Evolutionary conservation across 139 green algal species (phyloP), one percentile per base, ranked within the genome.

Genomic region (Chlorella sp.): DNA sequence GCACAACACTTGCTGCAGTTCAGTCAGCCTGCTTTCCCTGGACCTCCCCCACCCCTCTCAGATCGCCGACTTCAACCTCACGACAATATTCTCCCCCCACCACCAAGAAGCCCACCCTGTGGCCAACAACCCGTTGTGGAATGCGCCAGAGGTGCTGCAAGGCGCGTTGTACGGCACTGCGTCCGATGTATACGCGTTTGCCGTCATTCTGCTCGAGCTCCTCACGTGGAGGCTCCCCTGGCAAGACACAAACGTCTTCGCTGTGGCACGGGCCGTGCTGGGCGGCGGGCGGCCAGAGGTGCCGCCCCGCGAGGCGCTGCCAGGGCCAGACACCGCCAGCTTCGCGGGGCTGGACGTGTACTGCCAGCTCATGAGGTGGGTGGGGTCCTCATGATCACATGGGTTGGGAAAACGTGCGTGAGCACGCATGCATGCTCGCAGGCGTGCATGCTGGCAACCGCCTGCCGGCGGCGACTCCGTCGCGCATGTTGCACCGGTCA

Each of bases 301-400:
- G 24, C 86, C 86, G 28, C 84, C 83, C 24, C 60, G 53, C 57
- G 64, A 81, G 87, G 77, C 88, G 64, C 61, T 91, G 42, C 76
- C 30, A 37, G 87, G 78, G 22, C 60, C n/a, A 19, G 39, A 75
- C 0, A 68, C 69, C 28, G 85, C 84, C 32, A 80, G 34, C 64
- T 91, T 93, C 39, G 60, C 40, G 36, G 88, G 87, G 76, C 71
- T 95, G 60, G 66, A 88, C n/a, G 90, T 73, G 34, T 96, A 93
- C 85, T 78, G 92, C 48, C 80, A 89, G 66, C 90, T 97, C 26
- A 97, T 97, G 94, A 76, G 94, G 89, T 5, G 24, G 9, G 64
- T 28, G 22, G 64, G 48, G 48, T 5, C 48, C 7, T 5, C 48
- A 57, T 57, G 7, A 57, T 9, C 48, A 57, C 48, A 57, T n/a